Conservation (phyloP, 1,284 basidiomycete species). For the Termitomyces sp. region DNA sequence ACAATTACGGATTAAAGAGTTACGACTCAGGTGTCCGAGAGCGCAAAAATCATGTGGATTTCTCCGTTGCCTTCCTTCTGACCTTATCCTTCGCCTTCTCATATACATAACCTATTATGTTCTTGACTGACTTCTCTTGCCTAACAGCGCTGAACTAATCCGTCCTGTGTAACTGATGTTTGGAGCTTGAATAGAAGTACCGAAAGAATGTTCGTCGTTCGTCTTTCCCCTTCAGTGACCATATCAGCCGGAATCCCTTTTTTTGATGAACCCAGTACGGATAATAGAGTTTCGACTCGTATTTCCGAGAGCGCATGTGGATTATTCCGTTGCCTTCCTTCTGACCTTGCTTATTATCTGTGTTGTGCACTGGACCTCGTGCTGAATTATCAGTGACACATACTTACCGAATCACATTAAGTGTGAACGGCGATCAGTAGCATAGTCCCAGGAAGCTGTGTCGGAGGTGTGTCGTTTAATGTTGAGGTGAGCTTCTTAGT, state of each 20-base stretch:
- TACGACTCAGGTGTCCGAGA: slow-evolving; percentile 47
- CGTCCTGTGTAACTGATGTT: not conserved
- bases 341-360: slow-evolving; percentile 34
- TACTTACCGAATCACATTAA: not conserved
- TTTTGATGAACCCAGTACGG: slow-evolving; percentile 32
- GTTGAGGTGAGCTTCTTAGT: not conserved
- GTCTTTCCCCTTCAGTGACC: not conserved
- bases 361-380: not conserved
- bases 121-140: not conserved
- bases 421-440: not conserved
- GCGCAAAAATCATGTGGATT: slow-evolving; percentile 62
- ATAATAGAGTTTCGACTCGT: slow-evolving; percentile 46
- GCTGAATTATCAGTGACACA: not conserved
- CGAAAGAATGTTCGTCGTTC: slow-evolving; percentile 1
- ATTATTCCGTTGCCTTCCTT: slow-evolving; percentile 72
- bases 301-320: slow-evolving; percentile 69
- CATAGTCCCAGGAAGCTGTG: not conserved
- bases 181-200: not conserved
- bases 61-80: slow-evolving; percentile 68
- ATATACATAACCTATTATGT: not conserved
- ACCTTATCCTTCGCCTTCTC: slow-evolving; percentile 17
- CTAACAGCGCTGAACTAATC: not conserved
- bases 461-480: too few relatives aligned
- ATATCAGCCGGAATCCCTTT: not conserved
- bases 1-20: slow-evolving; percentile 53